Conservation (phyloP, 2,329 filamentous ascomycete species). For the Botrytis fragariae region DNA sequence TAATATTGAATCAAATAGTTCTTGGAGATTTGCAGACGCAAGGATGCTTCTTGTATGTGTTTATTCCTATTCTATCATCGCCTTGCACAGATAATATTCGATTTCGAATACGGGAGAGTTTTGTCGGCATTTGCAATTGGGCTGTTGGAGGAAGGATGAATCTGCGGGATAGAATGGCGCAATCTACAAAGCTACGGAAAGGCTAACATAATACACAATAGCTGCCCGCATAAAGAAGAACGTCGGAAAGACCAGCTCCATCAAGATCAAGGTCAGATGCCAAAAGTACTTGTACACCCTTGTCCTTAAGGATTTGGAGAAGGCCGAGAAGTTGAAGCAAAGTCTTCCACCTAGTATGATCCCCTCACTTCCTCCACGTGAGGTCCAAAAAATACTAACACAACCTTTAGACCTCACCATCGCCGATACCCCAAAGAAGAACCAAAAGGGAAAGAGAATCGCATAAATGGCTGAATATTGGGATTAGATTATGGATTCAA, state of each 20-base stretch:
- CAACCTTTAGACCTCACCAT: constrained; percentile 52
- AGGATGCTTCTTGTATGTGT: constrained; percentile 97
- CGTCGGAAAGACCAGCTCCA: constrained; percentile 68
- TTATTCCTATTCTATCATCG: neutral
- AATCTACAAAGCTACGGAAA: constrained; percentile 24
- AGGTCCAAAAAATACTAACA: constrained; percentile 12
- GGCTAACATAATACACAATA: constrained; percentile 41
- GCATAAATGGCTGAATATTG: constrained; percentile 29
- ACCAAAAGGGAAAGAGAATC: constrained; percentile 44
- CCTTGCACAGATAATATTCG: neutral
- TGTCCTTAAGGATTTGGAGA: constrained; percentile 96
- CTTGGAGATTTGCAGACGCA: constrained; percentile 99
- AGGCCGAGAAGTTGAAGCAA: constrained; percentile 99
- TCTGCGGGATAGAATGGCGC: neutral
- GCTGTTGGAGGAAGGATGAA: neutral
- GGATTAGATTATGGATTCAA: constrained; percentile 13
- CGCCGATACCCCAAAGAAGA: constrained; percentile 61
- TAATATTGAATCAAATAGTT: constrained; percentile 55
- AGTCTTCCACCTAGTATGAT: constrained; percentile 91
- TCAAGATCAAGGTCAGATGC: constrained; percentile 99
- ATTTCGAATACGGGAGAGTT: neutral
- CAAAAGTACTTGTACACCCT: constrained; percentile 95
- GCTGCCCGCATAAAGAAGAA: constrained; percentile 96
- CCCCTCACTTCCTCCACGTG: neutral
- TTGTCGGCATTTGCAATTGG: constrained; percentile 4